A percentile compares a stretch with the other conserved stretches of the same genome.
These are phyloP conservation scores for Anaeramoeba flamelloides DNA, from an alignment of 78 protist genomes.

Conservation along the genomic window DNA sequence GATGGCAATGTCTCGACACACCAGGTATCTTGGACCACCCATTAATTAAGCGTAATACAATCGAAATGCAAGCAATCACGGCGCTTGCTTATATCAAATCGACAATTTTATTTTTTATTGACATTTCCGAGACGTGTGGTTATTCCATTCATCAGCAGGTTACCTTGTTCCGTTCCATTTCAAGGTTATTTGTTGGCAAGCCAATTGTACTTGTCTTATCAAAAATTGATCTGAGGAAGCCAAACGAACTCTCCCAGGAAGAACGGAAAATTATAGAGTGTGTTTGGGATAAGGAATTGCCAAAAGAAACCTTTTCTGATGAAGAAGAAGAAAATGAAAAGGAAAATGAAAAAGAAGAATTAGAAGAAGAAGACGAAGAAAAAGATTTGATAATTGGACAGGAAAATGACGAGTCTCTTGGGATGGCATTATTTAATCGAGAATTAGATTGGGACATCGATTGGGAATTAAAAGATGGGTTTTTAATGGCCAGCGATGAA, in stretches of 20 bases:
- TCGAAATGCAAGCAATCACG: slow-evolving; percentile 98
- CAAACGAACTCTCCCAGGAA: slow-evolving; percentile 45
- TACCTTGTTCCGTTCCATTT: slow-evolving; percentile 66
- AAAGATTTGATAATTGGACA: too few species aligned
- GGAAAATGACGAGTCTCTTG: too few species aligned
- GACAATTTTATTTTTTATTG: slow-evolving; percentile 73
- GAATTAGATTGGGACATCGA: too few species aligned
- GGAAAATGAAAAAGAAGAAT: too few species aligned
- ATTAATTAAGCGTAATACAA: slow-evolving; percentile 92
- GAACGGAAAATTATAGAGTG: slow-evolving; percentile 32
- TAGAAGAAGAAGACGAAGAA: too few species aligned
- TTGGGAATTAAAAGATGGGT: too few species aligned
- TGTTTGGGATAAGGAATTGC: too few species aligned
- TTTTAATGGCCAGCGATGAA: too few species aligned
- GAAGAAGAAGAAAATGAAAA: too few species aligned
- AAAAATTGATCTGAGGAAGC: slow-evolving; percentile 58
- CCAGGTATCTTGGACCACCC: slow-evolving; percentile 98
- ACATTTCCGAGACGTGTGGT: slow-evolving; percentile 86
- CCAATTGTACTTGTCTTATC: slow-evolving; percentile 80
- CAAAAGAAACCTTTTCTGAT: too few species aligned
- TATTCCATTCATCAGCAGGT: slow-evolving; percentile 73
- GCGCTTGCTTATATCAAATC: slow-evolving; percentile 95
- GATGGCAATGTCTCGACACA: slow-evolving; percentile 97
- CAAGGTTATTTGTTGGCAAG: slow-evolving; percentile 86
- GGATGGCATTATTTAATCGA: too few species aligned